Percentiles rank a stretch among this genome's conserved stretches.
phyloP scores from a whole-genome alignment of 257 asterid species.

The Lavandula angustifolia region DNA sequence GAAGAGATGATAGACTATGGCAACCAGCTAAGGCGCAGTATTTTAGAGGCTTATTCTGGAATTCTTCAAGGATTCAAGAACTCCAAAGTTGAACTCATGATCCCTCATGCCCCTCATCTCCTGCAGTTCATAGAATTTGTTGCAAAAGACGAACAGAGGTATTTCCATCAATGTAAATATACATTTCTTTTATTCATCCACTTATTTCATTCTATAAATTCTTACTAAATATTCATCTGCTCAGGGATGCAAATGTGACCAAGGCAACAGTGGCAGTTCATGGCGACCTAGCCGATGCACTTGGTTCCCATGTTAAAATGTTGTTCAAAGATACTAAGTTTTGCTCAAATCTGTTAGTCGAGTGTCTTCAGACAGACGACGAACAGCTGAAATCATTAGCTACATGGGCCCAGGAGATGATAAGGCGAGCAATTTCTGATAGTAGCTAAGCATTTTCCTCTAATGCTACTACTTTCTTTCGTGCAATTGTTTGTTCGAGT shows the following conservation, averaged over 20 bases:
- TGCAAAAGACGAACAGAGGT: slow-evolving; percentile 67
- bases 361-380: slow-evolving; percentile 81
- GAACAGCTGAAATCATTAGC: slow-evolving; percentile 85
- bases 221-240: slow-evolving; percentile 10
- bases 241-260: slow-evolving; percentile 75
- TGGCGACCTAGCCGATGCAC: slow-evolving; percentile 92
- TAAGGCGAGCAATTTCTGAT: slow-evolving; percentile 65
- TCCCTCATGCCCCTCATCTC: slow-evolving; percentile 77
- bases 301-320: slow-evolving; percentile 62
- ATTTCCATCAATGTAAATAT: slow-evolving; percentile 12
- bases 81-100: slow-evolving; percentile 65
- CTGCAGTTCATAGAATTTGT: slow-evolving; percentile 69
- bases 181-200: background rate
- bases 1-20: slow-evolving; percentile 84
- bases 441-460: slow-evolving; percentile 44
- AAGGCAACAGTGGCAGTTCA: slow-evolving; percentile 82
- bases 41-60: slow-evolving; percentile 89
- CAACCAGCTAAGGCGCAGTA: slow-evolving; percentile 72
- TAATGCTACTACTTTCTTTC: slow-evolving; percentile 35
- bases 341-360: slow-evolving; percentile 56
- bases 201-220: background rate
- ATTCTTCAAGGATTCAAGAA: slow-evolving; percentile 82
- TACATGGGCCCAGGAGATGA: slow-evolving; percentile 84
- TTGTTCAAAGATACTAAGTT: slow-evolving; percentile 53
- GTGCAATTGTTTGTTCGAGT: slow-evolving; percentile 31